Evolutionary conservation across 2,329 filamentous ascomycete species (phyloP), one percentile per base, ranked within the genome.

Genomic region (Nemania serpens): DNA sequence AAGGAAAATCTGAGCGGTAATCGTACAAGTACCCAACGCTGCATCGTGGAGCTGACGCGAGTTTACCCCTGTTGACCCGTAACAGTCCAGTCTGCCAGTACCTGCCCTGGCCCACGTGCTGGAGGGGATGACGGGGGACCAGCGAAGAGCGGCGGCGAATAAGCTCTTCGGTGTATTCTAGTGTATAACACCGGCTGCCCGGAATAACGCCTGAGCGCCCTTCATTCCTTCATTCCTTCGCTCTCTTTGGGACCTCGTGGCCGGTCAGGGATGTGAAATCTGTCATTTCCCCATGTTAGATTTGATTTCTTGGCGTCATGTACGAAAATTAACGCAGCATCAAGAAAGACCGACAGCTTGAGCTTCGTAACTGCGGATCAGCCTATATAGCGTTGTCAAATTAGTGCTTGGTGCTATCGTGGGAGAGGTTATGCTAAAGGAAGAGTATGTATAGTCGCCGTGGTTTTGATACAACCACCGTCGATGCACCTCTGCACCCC

Each of bases 281-380:
- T 41, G 37, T 37, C 10, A 37, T 22, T 22, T 25, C 25, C 25
- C 25, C 3, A 4, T 3, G 25, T 29, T 29, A 29, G 25, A 29
- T 29, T 29, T 29, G 25, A 29, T 12, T 55, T 18, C 58, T 54
- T 58, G 49, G 54, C 49, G 48, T n/a, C 48, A 20, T 13, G 25
- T 29, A 4, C 25, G 7, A 47, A 51, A 47, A 55, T 51, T 55
- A 55, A 55, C 29, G 41, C 33, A 34, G 20, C 5, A 10, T 51
- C 22, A 18, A 18, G n/a, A 34, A 45, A 34, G 18, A 25, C 29
- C 39, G 25, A 20, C n/a, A n/a, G n/a, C 25, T 29, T 29, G 25
- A 29, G 4, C 4, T 7, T 55, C 46, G 25, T 20, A 22, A 52
- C 25, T 45, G 18, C 17, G 22, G 45, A 45, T 60, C 17, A 51